A percentile compares a stretch with the other conserved stretches of the same genome.
These are phyloP conservation scores for Colletotrichum lupini DNA, from an alignment of 2,329 filamentous ascomycete species.

Conservation along the genomic window DNA sequence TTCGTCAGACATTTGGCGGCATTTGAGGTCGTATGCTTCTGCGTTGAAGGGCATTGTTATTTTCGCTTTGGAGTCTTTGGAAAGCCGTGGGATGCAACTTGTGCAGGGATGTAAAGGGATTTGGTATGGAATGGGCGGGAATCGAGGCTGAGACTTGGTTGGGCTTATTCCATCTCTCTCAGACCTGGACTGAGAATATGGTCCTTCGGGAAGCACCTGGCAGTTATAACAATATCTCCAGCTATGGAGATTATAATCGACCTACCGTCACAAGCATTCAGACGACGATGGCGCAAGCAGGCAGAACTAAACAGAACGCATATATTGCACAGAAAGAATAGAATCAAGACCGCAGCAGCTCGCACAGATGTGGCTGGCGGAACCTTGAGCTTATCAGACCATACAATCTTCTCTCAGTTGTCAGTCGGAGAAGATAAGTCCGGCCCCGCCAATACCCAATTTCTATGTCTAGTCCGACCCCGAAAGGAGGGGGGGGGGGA, in stretches of 20 bases:
- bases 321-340: not conserved
- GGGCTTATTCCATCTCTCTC: not conserved
- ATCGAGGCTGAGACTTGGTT: not conserved
- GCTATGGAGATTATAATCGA: not conserved
- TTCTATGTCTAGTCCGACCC: not conserved
- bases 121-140: not conserved
- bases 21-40: conserved; percentile 51
- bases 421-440: not conserved
- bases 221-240: not conserved
- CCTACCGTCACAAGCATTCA: not conserved
- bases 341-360: not conserved
- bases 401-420: too few relatives aligned
- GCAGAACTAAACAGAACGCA: not conserved
- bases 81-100: not conserved
- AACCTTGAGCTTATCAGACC: not conserved
- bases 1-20: conserved; percentile 47
- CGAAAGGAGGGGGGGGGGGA: too few relatives aligned
- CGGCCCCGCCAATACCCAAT: not conserved
- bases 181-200: not conserved
- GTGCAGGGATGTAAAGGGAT: not conserved
- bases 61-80: not conserved
- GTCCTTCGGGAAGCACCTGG: not conserved
- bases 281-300: not conserved
- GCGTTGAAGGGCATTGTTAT: conserved; percentile 53
- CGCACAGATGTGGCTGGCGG: not conserved